Percentiles rank a stretch among this genome's conserved stretches.
Evolutionary conservation across 2,329 filamentous ascomycete genomes (phyloP).

Genomic region (Aspergillus cejpii): DNA sequence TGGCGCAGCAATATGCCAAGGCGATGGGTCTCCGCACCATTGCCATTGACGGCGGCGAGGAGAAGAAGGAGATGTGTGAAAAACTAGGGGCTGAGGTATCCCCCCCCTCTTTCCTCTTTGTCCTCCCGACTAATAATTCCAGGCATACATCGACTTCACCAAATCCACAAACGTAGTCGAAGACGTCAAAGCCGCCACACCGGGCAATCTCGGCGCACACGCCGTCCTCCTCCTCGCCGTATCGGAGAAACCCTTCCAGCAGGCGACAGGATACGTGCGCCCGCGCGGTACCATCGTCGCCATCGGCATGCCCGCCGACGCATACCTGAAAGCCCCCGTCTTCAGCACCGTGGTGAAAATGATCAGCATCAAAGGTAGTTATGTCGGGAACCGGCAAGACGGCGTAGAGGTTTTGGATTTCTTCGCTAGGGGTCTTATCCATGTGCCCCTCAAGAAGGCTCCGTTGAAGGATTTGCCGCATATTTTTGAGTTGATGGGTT

Average conservation of each 20-base stretch:
- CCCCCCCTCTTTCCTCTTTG: no score
- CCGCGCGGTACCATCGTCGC: conserved; percentile 75
- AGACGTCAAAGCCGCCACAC: conserved; percentile 74
- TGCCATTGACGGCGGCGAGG: conserved; percentile 74
- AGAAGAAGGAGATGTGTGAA: conserved; percentile 64
- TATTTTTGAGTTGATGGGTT: conserved; percentile 68
- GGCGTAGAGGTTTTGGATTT: conserved; percentile 86
- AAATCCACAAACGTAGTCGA: conserved; percentile 69
- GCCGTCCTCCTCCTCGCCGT: conserved; percentile 83
- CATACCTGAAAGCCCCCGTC: conserved; percentile 73
- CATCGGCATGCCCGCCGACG: conserved; percentile 78
- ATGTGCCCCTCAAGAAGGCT: conserved; percentile 77
- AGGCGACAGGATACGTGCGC: conserved; percentile 82
- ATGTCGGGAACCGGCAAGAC: conserved; percentile 88
- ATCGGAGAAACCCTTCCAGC: conserved; percentile 88
- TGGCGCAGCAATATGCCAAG: conserved; percentile 80
- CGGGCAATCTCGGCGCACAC: conserved; percentile 76
- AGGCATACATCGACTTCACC: conserved; percentile 71
- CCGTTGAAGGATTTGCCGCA: conserved; percentile 71
- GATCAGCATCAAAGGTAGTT: conserved; percentile 86
- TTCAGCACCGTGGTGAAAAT: conserved; percentile 85
- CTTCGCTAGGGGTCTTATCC: conserved; percentile 74
- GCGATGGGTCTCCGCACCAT: conserved; percentile 80
- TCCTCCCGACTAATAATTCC: not conserved
- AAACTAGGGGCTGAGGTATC: conserved; percentile 57